Evolutionary conservation across 768 basidiomycete genomes (phyloP), one percentile per base, ranked within the genome.

Genomic region (Phylloporus sp.): DNA sequence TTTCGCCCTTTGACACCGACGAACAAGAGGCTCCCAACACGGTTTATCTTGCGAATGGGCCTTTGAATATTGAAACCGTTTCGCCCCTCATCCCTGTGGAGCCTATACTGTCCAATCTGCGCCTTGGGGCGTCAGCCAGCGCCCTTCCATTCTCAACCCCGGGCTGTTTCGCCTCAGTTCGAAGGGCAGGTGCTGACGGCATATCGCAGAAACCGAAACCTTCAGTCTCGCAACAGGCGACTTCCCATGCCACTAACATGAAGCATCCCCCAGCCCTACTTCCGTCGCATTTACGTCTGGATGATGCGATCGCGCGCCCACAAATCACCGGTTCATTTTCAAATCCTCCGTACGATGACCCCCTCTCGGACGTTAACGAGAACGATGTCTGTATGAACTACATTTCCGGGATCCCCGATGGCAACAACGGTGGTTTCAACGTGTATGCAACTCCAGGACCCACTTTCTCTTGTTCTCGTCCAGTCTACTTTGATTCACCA

Each of bases 361-460:
- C 32, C 50, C 45, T 57, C 57, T 59, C 57, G 53, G 60, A 59
- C 49, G 45, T 53, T 49, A 51, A 49, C 38, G 35, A 43, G 4
- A 45, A 48, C 26, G 47, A n/a, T 27, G 22, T 40, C 34, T 45
- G 16, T 51, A 46, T 22, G 22, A 47, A 44, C 42, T 27, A 36
- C 20, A 34, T 50, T 27, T 22, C 45, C 18, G 56, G 38, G 42
- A 23, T 31, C 18, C 50, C 44, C 48, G 41, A 29, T 40, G 44
- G 35, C 12, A 48, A 28, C 22, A n/a, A 51, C 27, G 43, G 52
- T 38, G 42, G 22, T 18, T 16, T 51, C 44, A 58, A 57, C 52
- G 45, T 66, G 45, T 81, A 73, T 57, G 65, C 71, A n/a, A 78
- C 77, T 43, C 81, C 82, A 32, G 79, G 80, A 23, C 79, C 80